A percentile compares a stretch with the other conserved stretches of the same genome.
phyloP scores from a whole-genome alignment of 2,329 filamentous ascomycete genomes.

The Lojkania enalia region DNA sequence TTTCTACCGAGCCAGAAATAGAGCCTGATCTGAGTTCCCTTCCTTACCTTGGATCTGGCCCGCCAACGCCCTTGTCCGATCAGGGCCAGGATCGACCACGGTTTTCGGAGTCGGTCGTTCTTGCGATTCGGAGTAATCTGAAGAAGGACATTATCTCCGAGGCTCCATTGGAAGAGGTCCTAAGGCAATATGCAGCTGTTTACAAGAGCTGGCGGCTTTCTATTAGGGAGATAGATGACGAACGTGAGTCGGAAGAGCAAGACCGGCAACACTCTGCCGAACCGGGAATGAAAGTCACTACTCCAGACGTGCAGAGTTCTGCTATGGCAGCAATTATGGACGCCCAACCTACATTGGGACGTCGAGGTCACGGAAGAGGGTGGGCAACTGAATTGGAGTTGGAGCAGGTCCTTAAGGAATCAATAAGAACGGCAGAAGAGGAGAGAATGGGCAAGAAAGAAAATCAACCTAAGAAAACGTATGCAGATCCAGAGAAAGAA shows the following conservation, averaged over 20 bases:
- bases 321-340: slow-evolving; percentile 34
- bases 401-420: slow-evolving; percentile 72
- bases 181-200: slow-evolving; percentile 41
- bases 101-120: slow-evolving; percentile 40
- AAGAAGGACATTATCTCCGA: slow-evolving; percentile 40
- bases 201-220: slow-evolving; percentile 49
- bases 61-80: slow-evolving; percentile 49
- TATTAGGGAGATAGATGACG: slow-evolving; percentile 47
- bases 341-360: slow-evolving; percentile 29
- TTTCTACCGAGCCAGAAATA: slow-evolving; percentile 37
- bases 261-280: slow-evolving; percentile 43
- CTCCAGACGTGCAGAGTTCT: slow-evolving; percentile 52
- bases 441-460: slow-evolving; percentile 70
- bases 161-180: slow-evolving; percentile 28
- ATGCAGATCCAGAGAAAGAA: slow-evolving; percentile 75
- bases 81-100: slow-evolving; percentile 45
- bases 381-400: slow-evolving; percentile 69
- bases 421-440: slow-evolving; percentile 67
- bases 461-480: slow-evolving; percentile 63
- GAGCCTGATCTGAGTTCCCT: slow-evolving; percentile 48
- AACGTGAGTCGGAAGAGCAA: slow-evolving; percentile 44
- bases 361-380: slow-evolving; percentile 35
- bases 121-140: slow-evolving; percentile 40
- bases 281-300: slow-evolving; percentile 40
- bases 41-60: slow-evolving; percentile 51